Percentiles rank a stretch among this genome's conserved stretches.
Conservation (phyloP, 805 yeast genomes). For the Lachancea nothofagi region DNA sequence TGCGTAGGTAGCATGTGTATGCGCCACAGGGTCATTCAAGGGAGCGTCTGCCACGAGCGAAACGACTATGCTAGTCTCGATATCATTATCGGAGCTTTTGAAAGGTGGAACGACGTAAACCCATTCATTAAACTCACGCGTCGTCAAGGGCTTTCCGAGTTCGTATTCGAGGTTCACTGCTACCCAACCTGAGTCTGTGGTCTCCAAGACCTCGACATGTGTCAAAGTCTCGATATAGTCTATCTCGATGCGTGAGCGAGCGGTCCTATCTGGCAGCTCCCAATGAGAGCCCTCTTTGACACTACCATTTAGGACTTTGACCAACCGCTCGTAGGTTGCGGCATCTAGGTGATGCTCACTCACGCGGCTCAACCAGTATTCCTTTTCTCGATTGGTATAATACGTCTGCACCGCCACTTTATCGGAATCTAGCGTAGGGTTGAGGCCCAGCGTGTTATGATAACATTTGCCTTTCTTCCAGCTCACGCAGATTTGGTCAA, state of each 20-base stretch:
- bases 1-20: slow-evolving; percentile 33
- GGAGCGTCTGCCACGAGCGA: slow-evolving; percentile 30
- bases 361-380: slow-evolving; percentile 34
- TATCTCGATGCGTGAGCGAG: slow-evolving; percentile 32
- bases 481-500: slow-evolving; percentile 17
- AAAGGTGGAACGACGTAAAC: slow-evolving; percentile 29
- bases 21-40: slow-evolving; percentile 18
- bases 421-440: slow-evolving; percentile 19
- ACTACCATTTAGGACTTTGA: slow-evolving; percentile 31
- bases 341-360: slow-evolving; percentile 22
- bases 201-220: slow-evolving; percentile 19
- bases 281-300: slow-evolving; percentile 11
- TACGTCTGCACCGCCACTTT: slow-evolving; percentile 32
- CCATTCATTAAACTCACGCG: slow-evolving; percentile 37
- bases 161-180: slow-evolving; percentile 34
- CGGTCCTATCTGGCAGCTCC: slow-evolving; percentile 23
- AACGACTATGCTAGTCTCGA: slow-evolving; percentile 31
- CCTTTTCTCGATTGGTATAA: slow-evolving; percentile 23
- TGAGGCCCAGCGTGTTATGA: slow-evolving; percentile 17
- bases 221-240: slow-evolving; percentile 34
- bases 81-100: slow-evolving; percentile 4
- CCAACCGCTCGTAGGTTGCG: slow-evolving; percentile 21
- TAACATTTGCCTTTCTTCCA: slow-evolving; percentile 35
- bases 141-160: slow-evolving; percentile 33
- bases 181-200: slow-evolving; percentile 26